Base-by-base conservation (phyloP, 116 monocot genomes). In the Trichopus zeylanicus region DNA sequence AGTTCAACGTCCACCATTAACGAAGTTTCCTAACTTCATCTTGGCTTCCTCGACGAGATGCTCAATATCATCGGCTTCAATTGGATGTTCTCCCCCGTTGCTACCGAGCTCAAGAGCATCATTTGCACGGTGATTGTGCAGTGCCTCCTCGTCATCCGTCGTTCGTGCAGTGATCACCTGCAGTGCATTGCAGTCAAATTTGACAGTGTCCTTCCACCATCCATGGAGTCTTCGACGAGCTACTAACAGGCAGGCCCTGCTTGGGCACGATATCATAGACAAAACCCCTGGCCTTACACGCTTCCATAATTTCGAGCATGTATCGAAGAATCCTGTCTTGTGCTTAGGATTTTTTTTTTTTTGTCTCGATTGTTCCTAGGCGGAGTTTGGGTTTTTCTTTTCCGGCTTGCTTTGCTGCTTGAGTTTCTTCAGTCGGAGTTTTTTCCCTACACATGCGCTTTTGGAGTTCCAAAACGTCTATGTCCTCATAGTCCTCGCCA, bases 301-400 rank as follows among this genome's bases (percentile, higher is more conserved):
- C 79, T 53, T 90, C 82, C 90, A 90, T 85, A 76, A 89, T 89
- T 70, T 78, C 81, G 19, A 89, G 70, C 85, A 89, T 89, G 70
- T 84, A 81, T 26, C 78, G 78, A 20, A 89, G 81, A 25, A 89
- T 84, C 26, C 78, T 81, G 53, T 89, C 89, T 21, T 89, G 84
- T 3, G 84, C 84, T 11, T 78, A 54, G 0, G 80, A 81, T 78
- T 84, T 84, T 70, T 72, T n/a, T n/a, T 81, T 56, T 89, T 89
- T 57, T 81, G 67, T 8, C 89, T 56, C 0, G 75, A 75, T 47
- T 76, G 81, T 53, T 85, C 85, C 23, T 80, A 73, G 4, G 82
- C 74, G n/a, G n/a, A n/a, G n/a, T n/a, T n/a, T n/a, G n/a, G n/a
- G n/a, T n/a, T n/a, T n/a, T n/a, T 68, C 30, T 66, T 62, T 7